Evolutionary conservation across 495 filamentous ascomycete species (phyloP).

Genomic region (Thermothielavioides terrestris): DNA sequence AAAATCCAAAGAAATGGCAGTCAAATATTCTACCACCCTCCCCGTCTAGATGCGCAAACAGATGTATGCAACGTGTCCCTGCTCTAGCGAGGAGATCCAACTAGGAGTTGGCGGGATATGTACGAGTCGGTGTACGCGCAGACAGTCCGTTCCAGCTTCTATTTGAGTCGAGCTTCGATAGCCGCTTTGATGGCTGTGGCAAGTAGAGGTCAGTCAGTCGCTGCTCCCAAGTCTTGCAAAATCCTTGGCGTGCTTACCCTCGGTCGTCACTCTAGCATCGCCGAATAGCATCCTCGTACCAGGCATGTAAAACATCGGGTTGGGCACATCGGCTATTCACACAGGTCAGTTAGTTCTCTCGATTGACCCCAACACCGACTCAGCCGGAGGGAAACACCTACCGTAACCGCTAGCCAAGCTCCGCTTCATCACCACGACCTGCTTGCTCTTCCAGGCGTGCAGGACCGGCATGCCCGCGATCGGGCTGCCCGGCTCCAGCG

Average conservation of each 20-base stretch:
- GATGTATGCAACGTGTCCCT: constrained; percentile 5
- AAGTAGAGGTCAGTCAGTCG: neutral
- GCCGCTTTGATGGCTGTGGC: constrained; percentile 43
- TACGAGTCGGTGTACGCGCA: constrained; percentile 6
- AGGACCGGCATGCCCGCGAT: constrained; percentile 83
- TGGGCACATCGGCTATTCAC: constrained; percentile 62
- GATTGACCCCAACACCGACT: neutral
- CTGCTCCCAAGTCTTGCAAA: neutral
- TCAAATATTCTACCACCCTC: neutral
- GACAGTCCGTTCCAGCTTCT: constrained; percentile 1
- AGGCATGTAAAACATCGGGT: constrained; percentile 83
- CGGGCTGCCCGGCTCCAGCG: constrained; percentile 64
- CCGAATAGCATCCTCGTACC: constrained; percentile 79
- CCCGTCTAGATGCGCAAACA: constrained; percentile 5
- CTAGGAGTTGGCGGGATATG: constrained; percentile 5
- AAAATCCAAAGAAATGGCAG: neutral
- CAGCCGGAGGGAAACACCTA: constrained; percentile 24
- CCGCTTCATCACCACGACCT: constrained; percentile 80
- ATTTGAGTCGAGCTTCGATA: constrained; percentile 38
- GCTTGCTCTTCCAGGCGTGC: constrained; percentile 84
- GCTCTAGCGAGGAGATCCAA: constrained; percentile 3
- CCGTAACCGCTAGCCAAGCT: constrained; percentile 75
- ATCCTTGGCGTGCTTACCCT: constrained; percentile 43
- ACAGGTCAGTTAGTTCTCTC: neutral
- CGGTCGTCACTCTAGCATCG: constrained; percentile 70